Evolutionary conservation across 1,139 yeast genomes (phyloP), one percentile per base, ranked within the genome.

Genomic region (Pichia sp.): DNA sequence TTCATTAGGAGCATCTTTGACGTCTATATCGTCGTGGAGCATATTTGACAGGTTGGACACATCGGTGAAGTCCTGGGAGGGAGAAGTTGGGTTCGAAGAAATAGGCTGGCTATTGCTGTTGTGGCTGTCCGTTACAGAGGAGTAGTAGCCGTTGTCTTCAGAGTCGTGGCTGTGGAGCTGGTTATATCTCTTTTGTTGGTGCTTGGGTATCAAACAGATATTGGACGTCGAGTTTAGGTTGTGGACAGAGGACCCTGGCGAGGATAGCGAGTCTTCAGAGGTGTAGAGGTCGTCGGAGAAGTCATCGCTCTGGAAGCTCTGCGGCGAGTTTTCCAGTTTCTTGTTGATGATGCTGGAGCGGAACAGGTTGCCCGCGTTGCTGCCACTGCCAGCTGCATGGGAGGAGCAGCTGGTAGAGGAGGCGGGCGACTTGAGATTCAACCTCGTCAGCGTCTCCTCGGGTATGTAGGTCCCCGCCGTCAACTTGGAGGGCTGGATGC

Each of bases 11-110:
- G 88, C 95, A 60, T 81, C 81, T 53, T 80, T 80, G 42, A 92
- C 77, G 64, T 87, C 95, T 34, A 84, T 81, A 71, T 93, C 99
- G 70, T 93, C 99, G 64, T 87, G 90, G 15, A 90, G 40, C 72
- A 66, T 58, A 53, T 48, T 62, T 2, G 54, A 50, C 11, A 58
- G 34, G 44, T 40, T 19, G 23, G 36, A 10, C 36, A 32, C 13
- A 13, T 54, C 52, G 16, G 48, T 40, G 31, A 53, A 51, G 5
- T 42, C 53, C 4, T 48, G 44, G 10, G 45, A 42, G 3, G 53
- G 47, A 29, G 48, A 44, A 7, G 44, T 16, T 4, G 15, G 13
- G 34, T 53, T 31, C 3, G 43, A 38, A 13, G 8, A 13, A 6
- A n/a, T 15, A n/a, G n/a, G 41, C 41, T 11, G 41, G 26, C 26